phyloP scores from a whole-genome alignment of 257 asterid species.

The Coffea canephora region DNA sequence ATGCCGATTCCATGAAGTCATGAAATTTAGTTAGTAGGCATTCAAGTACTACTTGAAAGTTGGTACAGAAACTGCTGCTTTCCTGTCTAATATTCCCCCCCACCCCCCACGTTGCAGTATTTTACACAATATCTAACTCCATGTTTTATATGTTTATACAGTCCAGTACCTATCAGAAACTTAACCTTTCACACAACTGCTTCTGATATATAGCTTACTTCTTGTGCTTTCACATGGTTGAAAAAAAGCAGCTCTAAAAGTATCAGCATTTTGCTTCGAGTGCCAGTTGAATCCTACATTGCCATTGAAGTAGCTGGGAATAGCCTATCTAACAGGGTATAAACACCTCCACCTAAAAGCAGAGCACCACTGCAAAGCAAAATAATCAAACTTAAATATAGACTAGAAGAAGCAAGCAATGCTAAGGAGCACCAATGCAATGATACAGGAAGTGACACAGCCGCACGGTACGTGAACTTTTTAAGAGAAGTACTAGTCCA shows the following conservation, averaged over 20 bases:
- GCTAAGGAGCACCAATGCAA: not conserved
- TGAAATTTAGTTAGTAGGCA: not conserved
- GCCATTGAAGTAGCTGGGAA: slow-evolving; percentile 72
- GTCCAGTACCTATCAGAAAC: not conserved
- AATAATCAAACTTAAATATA: slow-evolving; percentile 1
- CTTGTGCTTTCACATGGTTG: not conserved
- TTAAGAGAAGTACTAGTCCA: not conserved
- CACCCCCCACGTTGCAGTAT: too few species aligned
- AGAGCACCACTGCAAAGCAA: slow-evolving; percentile 69
- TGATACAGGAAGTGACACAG: not conserved
- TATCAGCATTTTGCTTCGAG: not conserved
- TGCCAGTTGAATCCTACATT: slow-evolving; percentile 40
- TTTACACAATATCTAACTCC: too few species aligned
- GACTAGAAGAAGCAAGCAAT: not conserved
- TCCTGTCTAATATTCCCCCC: too few species aligned
- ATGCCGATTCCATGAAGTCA: not conserved
- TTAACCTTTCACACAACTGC: not conserved
- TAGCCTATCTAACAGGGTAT: slow-evolving; percentile 68
- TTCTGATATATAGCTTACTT: not conserved
- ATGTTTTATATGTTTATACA: not conserved
- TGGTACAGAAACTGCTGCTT: not conserved
- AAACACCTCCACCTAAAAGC: slow-evolving; percentile 86
- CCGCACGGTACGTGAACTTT: too few species aligned
- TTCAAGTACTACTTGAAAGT: not conserved
- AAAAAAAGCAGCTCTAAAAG: not conserved